Base-by-base conservation (phyloP, 2,329 filamentous ascomycete species). In the Aspergillus proliferans region DNA sequence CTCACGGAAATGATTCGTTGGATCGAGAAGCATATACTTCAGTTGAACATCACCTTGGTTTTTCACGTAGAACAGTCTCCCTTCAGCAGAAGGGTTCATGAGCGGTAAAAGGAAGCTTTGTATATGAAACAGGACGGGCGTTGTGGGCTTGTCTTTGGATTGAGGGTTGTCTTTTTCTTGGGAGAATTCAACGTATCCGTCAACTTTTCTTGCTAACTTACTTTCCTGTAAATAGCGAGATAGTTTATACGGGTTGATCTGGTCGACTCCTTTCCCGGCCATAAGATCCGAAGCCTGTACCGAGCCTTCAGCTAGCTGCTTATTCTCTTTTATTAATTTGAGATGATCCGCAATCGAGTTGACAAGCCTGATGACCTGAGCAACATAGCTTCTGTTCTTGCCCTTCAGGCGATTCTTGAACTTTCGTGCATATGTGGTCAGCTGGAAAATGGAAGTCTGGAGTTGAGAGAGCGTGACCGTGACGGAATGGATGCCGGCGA, bases 241-340 rank as follows among this genome's bases (percentile, higher is more conserved):
- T 12, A 98, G 76, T 63, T 93, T 92, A 70, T 88, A 92, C 26
- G 96, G 80, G 60, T 97, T 95, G 71, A 98, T 91, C 62, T 97
- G 92, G 62, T 98, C 93, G 21, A 93, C 86, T 0, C 89, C 89
- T 64, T 95, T 95, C 34, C 84, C 84, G 21, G 84, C 79, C 55
- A 96, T 83, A 1, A 98, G 75, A 5, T 84, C 79, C 18, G 84
- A 85, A 14, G 87, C 71, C 40, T 86, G 80, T 0, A 92, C 82
- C 24, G 85, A 79, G 0, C 85, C 87, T 54, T 90, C 85, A 0
- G 74, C 66, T 21, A 66, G 64, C 64, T 78, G 54, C 3, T 64
- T 59, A 14, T 64, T 62, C 9, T 61, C 53, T 1, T 61, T 56
- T 34, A 80, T 79, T 0, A 63, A 72, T 39, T 82, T 78, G 53